Conservation (phyloP, 2,329 filamentous ascomycete genomes). For the Venturia pyrina region DNA sequence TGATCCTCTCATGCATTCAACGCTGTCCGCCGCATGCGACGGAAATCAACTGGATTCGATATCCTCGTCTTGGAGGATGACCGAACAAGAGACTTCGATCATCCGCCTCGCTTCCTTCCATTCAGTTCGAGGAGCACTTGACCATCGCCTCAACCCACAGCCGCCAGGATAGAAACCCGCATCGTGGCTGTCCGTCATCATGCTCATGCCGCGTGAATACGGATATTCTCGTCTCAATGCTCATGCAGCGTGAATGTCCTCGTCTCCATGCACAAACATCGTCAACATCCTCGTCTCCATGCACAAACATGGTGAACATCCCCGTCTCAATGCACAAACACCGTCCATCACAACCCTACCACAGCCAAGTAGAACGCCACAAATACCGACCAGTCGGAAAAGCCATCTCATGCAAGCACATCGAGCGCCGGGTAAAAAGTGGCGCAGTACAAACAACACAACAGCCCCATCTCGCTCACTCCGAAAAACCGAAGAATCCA, state of each 20-base stretch:
- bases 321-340: neutral
- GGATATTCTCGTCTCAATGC: neutral
- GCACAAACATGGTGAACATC: too few relatives aligned
- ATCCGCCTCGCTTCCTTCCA: neutral
- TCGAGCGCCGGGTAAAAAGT: neutral
- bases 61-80: neutral
- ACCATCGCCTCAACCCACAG: neutral
- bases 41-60: neutral
- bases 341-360: neutral
- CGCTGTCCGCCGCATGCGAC: neutral
- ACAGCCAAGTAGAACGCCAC: neutral
- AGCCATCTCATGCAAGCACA: neutral
- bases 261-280: too few relatives aligned
- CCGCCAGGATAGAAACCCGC: neutral
- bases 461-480: too few relatives aligned
- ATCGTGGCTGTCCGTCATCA: neutral
- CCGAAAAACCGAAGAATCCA: neutral
- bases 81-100: neutral
- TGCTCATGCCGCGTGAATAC: neutral
- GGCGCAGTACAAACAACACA: neutral
- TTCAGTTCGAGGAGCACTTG: neutral
- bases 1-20: neutral
- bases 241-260: too few relatives aligned
- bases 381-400: neutral
- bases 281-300: too few relatives aligned